Percentiles rank a stretch among this genome's conserved stretches.
Conservation (phyloP, 371 early-diverging fungal species). For the Mortierella sp. region DNA sequence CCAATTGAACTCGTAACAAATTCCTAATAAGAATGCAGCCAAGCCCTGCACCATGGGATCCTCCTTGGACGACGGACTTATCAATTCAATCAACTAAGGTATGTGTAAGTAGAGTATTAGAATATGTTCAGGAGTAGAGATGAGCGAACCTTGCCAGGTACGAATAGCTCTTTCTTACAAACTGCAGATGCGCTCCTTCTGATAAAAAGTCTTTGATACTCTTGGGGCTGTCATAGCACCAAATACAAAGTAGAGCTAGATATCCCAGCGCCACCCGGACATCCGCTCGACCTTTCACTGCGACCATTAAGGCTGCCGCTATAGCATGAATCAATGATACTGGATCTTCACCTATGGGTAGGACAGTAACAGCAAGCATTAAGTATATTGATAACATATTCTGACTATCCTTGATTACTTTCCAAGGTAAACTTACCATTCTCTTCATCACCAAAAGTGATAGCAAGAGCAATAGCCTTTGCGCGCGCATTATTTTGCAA, state of each 20-base stretch:
- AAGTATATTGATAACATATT: not conserved
- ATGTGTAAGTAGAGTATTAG: not conserved
- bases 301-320: conserved; percentile 70
- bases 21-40: conserved; percentile 87
- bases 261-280: conserved; percentile 81
- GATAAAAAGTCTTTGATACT: conserved; percentile 86
- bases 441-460: conserved; percentile 79
- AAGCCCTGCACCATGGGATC: conserved; percentile 91
- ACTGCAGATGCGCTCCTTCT: conserved; percentile 91
- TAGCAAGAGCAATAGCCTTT: conserved; percentile 80
- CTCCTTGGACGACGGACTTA: conserved; percentile 83
- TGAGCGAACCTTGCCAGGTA: too few relatives aligned
- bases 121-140: not conserved
- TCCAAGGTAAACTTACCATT: conserved; percentile 56
- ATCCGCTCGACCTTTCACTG: conserved; percentile 69
- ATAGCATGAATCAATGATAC: conserved; percentile 71
- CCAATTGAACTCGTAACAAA: conserved; percentile 89
- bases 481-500: conserved; percentile 78
- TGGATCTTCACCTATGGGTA: conserved; percentile 63
- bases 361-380: not conserved
- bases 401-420: not conserved
- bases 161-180: conserved; percentile 84
- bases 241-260: conserved; percentile 76
- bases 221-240: conserved; percentile 85
- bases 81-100: conserved; percentile 88